Conservation (phyloP, 1,284 basidiomycete species). For the Cryptococcus wingfieldii region DNA sequence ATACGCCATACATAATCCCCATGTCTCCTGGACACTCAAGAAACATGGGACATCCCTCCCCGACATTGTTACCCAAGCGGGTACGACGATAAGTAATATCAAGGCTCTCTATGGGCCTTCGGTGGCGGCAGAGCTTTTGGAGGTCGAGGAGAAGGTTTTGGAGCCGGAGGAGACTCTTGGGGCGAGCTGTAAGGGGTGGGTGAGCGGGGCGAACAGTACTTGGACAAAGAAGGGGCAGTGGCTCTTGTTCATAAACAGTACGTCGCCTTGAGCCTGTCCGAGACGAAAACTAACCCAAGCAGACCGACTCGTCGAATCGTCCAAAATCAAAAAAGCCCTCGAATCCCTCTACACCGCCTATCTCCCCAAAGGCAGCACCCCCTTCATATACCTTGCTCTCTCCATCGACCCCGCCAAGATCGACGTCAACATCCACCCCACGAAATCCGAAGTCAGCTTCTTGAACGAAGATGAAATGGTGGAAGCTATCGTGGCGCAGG, state of each 20-base stretch:
- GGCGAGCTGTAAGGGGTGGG: conserved; percentile 64
- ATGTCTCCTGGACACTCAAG: conserved; percentile 83
- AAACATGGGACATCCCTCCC: conserved; percentile 71
- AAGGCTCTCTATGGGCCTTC: conserved; percentile 74
- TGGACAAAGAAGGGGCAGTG: conserved; percentile 71
- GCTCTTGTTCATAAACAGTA: conserved; percentile 96
- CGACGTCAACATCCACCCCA: conserved; percentile 98
- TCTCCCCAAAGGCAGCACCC: conserved; percentile 84
- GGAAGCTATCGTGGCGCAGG: conserved; percentile 67
- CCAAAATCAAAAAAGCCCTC: conserved; percentile 77
- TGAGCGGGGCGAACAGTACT: conserved; percentile 85
- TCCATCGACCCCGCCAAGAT: conserved; percentile 80
- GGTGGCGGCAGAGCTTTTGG: conserved; percentile 75
- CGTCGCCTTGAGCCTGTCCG: conserved; percentile 35
- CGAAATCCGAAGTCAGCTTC: conserved; percentile 95
- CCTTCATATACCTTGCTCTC: conserved; percentile 83
- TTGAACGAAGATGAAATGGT: conserved; percentile 87
- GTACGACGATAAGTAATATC: conserved; percentile 68
- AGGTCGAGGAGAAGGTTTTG: conserved; percentile 50
- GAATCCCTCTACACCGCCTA: conserved; percentile 81
- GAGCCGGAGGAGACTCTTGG: conserved; percentile 48
- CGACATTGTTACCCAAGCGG: conserved; percentile 77
- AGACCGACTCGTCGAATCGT: conserved; percentile 93
- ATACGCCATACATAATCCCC: conserved; percentile 89
- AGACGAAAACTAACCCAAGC: background rate